Base-by-base conservation (phyloP, 768 basidiomycete species). In the Lactarius akahatsu region DNA sequence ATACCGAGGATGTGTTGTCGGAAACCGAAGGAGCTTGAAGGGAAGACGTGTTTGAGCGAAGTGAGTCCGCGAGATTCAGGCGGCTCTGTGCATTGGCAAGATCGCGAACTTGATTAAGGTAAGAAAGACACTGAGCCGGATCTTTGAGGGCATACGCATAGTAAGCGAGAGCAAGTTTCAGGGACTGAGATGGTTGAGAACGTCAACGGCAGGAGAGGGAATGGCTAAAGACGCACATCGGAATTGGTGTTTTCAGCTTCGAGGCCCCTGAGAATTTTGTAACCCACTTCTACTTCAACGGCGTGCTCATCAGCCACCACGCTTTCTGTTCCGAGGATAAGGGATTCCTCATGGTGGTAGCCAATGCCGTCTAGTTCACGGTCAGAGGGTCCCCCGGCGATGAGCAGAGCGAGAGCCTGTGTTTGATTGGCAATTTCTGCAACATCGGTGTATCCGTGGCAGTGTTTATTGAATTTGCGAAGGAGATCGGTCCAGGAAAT, bases 391-490 rank as follows among this genome's bases (percentile, higher is more conserved):
- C 69, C 67, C 1, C 70, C 72, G 26, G 75, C 74, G 11, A 80
- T 69, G 55, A 89, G 79, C 38, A 90, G 72, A 6, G 85, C 83
- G 36, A 93, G 78, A 0, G 82, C 81, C 38, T 87, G 88, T 0
- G 86, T 91, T 71, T 89, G 85, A 0, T 81, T 83, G 20, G 88
- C 89, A 66, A 91, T 80, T 70, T 89, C 86, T 3, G 86, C 80
- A 16, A 89, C 78, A 64, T 87, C 86, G 67, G 75, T 71, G 70
- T 81, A 86, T 0, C 88, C 87, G 6, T 75, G 76, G 72, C 88
- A 89, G 70, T 95, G 93, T 69, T 95, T 95, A 74, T 90, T 87
- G 78, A 92, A 93, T 76, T 95, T 95, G 69, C 91, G 84, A 47
- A 94, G 77, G 15, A 94, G 83, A 72, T 92, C 89, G 1, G 86